phyloP scores from a whole-genome alignment of 768 basidiomycete species.

The Wakefieldia striispora region DNA sequence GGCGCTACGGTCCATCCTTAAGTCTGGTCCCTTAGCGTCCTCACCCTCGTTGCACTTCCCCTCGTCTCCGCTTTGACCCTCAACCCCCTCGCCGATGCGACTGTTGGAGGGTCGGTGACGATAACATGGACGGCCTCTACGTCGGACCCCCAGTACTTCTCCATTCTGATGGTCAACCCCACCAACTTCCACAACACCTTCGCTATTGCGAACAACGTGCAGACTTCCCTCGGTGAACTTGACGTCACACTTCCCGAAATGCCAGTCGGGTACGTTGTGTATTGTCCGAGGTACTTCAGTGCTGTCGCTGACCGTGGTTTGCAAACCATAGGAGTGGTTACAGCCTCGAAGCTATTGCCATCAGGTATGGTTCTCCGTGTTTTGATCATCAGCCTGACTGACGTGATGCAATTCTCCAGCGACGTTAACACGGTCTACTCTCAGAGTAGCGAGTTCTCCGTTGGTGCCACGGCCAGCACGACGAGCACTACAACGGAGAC shows the following conservation, averaged over 20 bases:
- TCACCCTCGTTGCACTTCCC: conserved; percentile 36
- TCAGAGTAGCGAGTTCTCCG: conserved; percentile 39
- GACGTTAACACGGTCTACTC: conserved; percentile 48
- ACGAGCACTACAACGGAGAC: conserved; percentile 9
- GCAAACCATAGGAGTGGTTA: conserved; percentile 42
- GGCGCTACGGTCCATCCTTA: too few relatives aligned
- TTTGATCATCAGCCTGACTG: neutral
- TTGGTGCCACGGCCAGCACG: conserved; percentile 29
- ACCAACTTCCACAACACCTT: conserved; percentile 48
- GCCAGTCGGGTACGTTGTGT: conserved; percentile 38
- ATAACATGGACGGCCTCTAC: conserved; percentile 45
- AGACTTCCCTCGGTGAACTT: conserved; percentile 32
- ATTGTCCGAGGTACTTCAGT: too few relatives aligned
- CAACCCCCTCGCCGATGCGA: conserved; percentile 33
- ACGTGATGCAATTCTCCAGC: conserved; percentile 16
- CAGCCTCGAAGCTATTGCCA: conserved; percentile 44
- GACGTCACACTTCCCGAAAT: conserved; percentile 48
- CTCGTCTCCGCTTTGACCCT: conserved; percentile 45
- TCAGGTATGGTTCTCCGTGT: conserved; percentile 29
- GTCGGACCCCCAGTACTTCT: conserved; percentile 42
- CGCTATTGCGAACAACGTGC: conserved; percentile 56
- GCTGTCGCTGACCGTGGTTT: too few relatives aligned
- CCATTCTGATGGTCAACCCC: conserved; percentile 47
- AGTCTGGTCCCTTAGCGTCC: too few relatives aligned
- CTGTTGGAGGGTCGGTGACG: conserved; percentile 35